phyloP scores from a whole-genome alignment of 1,284 basidiomycete species.

The Ustilago xerochloae region DNA sequence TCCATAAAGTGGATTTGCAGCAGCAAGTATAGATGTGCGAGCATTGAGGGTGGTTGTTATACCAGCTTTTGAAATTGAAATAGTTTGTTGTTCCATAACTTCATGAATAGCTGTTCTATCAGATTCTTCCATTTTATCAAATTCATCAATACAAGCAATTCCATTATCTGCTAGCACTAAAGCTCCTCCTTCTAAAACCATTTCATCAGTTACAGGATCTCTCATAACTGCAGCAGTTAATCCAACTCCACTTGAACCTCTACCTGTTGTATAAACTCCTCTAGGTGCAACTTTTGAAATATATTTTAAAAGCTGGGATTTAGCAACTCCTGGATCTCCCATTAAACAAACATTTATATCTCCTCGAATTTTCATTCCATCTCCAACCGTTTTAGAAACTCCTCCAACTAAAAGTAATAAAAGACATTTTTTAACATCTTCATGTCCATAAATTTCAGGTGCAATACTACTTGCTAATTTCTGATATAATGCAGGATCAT shows the following conservation, averaged over 20 bases:
- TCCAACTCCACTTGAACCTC: constrained; percentile 97
- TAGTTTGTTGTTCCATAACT: constrained; percentile 99
- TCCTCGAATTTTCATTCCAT: constrained; percentile 98
- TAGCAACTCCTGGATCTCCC: constrained; percentile 99
- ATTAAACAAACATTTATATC: constrained; percentile 98
- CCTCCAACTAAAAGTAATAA: constrained; percentile 93
- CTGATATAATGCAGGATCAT: constrained; percentile 82
- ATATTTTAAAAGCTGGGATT: constrained; percentile 97
- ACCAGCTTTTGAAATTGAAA: constrained; percentile 98
- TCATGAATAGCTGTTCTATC: constrained; percentile 99
- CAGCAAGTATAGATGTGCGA: constrained; percentile 96
- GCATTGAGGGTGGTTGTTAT: constrained; percentile 99
- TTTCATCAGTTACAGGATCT: constrained; percentile 98
- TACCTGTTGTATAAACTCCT: constrained; percentile 97
- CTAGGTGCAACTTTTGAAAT: constrained; percentile 98
- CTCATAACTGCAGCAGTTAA: constrained; percentile 98
- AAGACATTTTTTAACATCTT: constrained; percentile 98
- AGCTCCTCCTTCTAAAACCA: constrained; percentile 98
- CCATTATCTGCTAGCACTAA: constrained; percentile 98
- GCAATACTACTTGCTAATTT: constrained; percentile 84
- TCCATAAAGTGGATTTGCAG: constrained; percentile 97
- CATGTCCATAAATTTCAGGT: constrained; percentile 97
- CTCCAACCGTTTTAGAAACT: constrained; percentile 91
- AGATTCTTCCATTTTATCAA: constrained; percentile 99
- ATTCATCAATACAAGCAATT: constrained; percentile 99